Evolutionary conservation across 768 basidiomycete genomes (phyloP), one percentile per base, ranked within the genome.

Genomic region (Lactifluus rugatus): DNA sequence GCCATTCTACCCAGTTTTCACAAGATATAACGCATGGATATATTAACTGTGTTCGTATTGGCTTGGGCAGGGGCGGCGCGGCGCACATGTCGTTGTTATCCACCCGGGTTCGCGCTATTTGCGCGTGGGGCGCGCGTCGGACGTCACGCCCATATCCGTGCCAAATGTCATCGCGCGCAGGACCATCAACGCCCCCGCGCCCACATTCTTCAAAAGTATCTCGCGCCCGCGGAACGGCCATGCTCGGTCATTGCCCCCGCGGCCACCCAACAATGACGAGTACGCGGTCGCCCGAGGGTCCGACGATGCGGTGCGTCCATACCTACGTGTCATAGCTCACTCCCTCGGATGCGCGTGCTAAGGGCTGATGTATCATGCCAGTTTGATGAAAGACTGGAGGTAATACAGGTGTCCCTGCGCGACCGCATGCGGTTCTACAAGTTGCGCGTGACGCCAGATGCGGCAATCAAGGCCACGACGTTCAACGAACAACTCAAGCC

Each of bases 381-480:
- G 88, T 87, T 92, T 58, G 83, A 89, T 59, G 76, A 79, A 23
- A 92, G 92, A 66, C 78, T 95, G 26, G 76, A 83, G 3, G 81
- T 82, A 4, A 83, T 90, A 19, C 79, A 79, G 1, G 71, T 81
- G 41, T 89, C 89, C 3, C 75, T 92, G 42, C 81, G 87, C 25
- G 89, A 90, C 54, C 75, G 89, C 52, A 90, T 91, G 89, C 78
- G 83, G 31, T 91, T 91, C 68, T 91, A 91, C 71, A 90, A 90
- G 69, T 75, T 90, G 56, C 80, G 79, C 52, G 85, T 84, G 54
- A 91, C 82, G 23, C 85, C 76, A 21, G 86, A 83, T 68, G 86
- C 82, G 42, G 80, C 81, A 6, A 76, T 74, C 49, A 84, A 88
- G 45, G 88, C 87, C 0, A 80, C 84, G 5, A 82, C 80, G 11